A percentile compares a stretch with the other conserved stretches of the same genome.
phyloP scores from a whole-genome alignment of 1,139 yeast genomes.

The Magnusiomyces tetraspermus region DNA sequence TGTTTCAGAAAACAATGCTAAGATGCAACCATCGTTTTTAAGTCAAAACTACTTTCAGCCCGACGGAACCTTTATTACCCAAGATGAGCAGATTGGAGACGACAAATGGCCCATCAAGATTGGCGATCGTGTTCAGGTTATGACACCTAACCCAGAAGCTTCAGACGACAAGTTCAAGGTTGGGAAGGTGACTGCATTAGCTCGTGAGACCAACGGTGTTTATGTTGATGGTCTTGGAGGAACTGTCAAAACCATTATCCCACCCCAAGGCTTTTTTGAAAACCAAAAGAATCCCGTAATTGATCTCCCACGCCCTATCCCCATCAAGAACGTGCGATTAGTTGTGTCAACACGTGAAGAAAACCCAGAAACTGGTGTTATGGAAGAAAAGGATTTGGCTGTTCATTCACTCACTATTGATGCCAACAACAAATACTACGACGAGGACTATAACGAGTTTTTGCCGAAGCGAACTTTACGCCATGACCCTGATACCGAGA shows the following conservation, averaged over 20 bases:
- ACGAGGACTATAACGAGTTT: constrained; percentile 61
- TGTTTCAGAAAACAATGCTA: constrained; percentile 17
- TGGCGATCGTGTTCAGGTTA: constrained; percentile 58
- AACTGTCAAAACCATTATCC: constrained; percentile 41
- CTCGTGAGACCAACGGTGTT: constrained; percentile 42
- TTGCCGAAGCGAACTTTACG: constrained; percentile 71
- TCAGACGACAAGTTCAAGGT: constrained; percentile 54
- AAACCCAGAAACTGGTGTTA: constrained; percentile 35
- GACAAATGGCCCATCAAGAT: constrained; percentile 45
- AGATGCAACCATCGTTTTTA: constrained; percentile 22
- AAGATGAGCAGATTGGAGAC: constrained; percentile 29
- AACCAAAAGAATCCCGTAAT: constrained; percentile 64
- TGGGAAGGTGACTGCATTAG: constrained; percentile 45
- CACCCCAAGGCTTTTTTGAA: constrained; percentile 64
- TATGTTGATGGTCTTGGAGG: constrained; percentile 51
- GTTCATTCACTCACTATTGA: constrained; percentile 62
- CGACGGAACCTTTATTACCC: constrained; percentile 10
- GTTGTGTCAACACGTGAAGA: constrained; percentile 69
- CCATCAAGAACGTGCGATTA: constrained; percentile 56
- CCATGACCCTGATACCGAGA: constrained; percentile 52
- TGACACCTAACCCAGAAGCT: constrained; percentile 40
- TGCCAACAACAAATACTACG: constrained; percentile 51
- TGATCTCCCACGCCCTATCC: constrained; percentile 48
- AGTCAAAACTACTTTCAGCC: constrained; percentile 18
- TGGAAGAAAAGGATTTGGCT: constrained; percentile 49